Base-by-base conservation (phyloP, 192 early-diverging fungal species). In the Coemansia pectinata region DNA sequence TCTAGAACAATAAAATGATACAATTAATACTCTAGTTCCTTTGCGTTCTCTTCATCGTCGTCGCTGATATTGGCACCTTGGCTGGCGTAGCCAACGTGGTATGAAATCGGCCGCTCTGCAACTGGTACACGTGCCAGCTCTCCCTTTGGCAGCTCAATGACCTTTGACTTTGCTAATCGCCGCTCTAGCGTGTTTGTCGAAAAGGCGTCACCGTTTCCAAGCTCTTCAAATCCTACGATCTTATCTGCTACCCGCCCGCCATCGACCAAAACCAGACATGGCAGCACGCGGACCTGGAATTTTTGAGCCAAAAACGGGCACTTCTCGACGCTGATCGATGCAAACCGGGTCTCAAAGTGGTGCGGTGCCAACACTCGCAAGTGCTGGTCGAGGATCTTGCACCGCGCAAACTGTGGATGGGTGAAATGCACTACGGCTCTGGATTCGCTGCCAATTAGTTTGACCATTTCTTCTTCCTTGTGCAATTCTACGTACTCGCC, bases 321-420 rank as follows among this genome's bases (percentile, higher is more conserved):
- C 67, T 92, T 88, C 44, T 93, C 92, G 15, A 96, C 96, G 65
- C 91, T 91, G 66, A 96, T 89, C 64, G 91, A 93, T 19, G 91
- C 82, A 81, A 99, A 99, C 69, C 89, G 88, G 6, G 97, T 96
- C 41, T 90, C 87, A 74, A 87, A 89, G 71, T 97, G 91, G 69
- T 91, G 87, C 57, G 83, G 74, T 6, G 96, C 91, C n/a, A 99
- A 62, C 78, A 91, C 86, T 66, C 88, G 86, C 39, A 99, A 72
- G 76, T 99, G 97, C 74, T 83, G 89, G 73, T 99, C 95, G 71
- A 99, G 90, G 42, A 97, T 93, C 70, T 92, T 89, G 74, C 97
- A 99, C 36, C 95, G 86, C 53, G 93, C 86, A 81, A 99, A 99
- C 67, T 98, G 93, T 52, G 91, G 89, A 69, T 99, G 97, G 31